A percentile compares a stretch with the other conserved stretches of the same genome.
Evolutionary conservation across 352 stramenopile genomes (phyloP).

Genomic region (Phytophthora vignae): DNA sequence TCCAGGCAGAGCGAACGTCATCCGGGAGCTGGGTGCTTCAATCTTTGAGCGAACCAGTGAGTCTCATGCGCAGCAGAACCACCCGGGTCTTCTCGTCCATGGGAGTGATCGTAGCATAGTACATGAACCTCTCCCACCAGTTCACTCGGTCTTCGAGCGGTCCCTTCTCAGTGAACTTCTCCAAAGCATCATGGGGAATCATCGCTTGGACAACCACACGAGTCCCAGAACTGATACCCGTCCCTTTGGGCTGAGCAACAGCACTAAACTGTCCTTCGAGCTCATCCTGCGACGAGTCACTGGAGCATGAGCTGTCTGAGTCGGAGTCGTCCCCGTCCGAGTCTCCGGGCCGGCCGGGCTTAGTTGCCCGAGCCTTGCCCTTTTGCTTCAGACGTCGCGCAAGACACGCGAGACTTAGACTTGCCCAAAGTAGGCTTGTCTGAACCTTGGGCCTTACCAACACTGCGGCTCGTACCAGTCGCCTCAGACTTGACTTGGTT

Average conservation of each 20-base stretch:
- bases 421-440: too few species aligned
- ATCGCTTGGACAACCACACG: background rate
- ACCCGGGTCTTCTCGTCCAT: background rate
- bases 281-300: background rate
- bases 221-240: background rate
- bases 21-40: background rate
- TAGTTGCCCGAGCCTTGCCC: too few species aligned
- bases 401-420: too few species aligned
- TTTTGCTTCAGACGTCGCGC: too few species aligned
- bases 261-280: background rate
- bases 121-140: slow-evolving; percentile 13
- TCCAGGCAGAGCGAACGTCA: background rate
- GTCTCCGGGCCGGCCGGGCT: too few species aligned
- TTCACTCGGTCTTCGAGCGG: background rate
- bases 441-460: too few species aligned
- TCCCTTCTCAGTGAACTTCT: background rate
- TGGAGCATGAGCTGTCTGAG: background rate
- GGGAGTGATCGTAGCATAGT: slow-evolving; percentile 2
- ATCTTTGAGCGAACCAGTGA: background rate
- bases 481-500: too few species aligned
- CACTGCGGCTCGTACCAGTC: too few species aligned
- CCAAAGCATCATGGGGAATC: background rate
- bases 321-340: too few species aligned
- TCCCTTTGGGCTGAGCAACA: background rate
- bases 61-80: background rate